Percentiles rank a stretch among this genome's conserved stretches.
These are phyloP conservation scores for Clonostachys byssicola DNA, from an alignment of 2,329 filamentous ascomycete species.

Conservation along the genomic window DNA sequence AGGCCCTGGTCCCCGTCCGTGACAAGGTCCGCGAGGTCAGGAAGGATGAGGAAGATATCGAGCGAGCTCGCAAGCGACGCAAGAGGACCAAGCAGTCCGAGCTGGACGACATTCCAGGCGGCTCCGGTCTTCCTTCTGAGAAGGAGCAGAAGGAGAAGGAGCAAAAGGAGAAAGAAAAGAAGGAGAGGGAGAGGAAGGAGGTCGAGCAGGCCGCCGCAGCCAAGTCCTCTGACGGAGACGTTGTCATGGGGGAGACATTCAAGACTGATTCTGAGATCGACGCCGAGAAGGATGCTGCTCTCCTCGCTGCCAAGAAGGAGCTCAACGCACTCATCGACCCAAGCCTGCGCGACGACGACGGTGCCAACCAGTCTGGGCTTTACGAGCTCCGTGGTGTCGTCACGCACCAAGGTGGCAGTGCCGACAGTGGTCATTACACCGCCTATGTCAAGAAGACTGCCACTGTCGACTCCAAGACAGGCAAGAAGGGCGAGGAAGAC, in stretches of 20 bases:
- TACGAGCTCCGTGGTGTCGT: constrained; percentile 94
- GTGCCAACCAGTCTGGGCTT: constrained; percentile 87
- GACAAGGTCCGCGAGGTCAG: constrained; percentile 94
- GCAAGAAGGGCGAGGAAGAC: constrained; percentile 76
- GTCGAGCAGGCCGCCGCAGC: constrained; percentile 17
- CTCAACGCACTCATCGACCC: constrained; percentile 74
- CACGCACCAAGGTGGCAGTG: constrained; percentile 93
- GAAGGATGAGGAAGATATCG: constrained; percentile 92
- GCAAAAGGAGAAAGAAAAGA: constrained; percentile 38
- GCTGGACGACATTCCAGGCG: constrained; percentile 36
- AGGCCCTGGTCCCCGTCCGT: constrained; percentile 81
- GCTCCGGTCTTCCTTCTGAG: constrained; percentile 44
- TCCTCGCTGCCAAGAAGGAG: constrained; percentile 83
- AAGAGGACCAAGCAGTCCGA: constrained; percentile 58
- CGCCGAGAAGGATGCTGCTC: constrained; percentile 71
- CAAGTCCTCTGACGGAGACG: constrained; percentile 55
- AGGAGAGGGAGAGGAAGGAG: constrained; percentile 31
- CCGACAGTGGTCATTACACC: constrained; percentile 97
- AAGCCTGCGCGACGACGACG: constrained; percentile 70
- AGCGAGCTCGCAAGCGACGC: constrained; percentile 86
- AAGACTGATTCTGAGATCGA: constrained; percentile 95
- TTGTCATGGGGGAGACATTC: constrained; percentile 74
- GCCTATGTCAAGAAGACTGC: constrained; percentile 93
- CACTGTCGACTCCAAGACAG: constrained; percentile 66
- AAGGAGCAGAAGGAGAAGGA: constrained; percentile 48